Evolutionary conservation across 2,329 filamentous ascomycete species (phyloP), one percentile per base, ranked within the genome.

Genomic region (Neopestalotiopsis rosae): DNA sequence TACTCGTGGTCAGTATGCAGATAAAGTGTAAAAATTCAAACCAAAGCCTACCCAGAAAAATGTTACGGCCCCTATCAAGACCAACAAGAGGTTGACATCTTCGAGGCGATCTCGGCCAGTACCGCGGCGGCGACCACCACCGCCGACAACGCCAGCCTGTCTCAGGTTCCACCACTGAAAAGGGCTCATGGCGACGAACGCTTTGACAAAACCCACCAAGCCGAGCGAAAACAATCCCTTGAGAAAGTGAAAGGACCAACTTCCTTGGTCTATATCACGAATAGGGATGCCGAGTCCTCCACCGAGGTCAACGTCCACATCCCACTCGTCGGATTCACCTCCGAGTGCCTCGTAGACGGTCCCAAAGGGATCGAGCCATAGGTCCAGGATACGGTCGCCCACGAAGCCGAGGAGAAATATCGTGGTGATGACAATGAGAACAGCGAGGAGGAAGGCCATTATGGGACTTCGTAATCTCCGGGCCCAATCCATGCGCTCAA

Each of bases 151-250:
- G 14, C 89, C 89, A 57, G 87, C 88, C 56, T 85, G 85, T 30
- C 94, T 88, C 61, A 97, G 76, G 76, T 93, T 92, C 84, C 90
- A 92, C 88, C 91, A 94, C 67, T 94, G 88, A 83, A 91, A 94
- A 1, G 95, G 90, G 20, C 89, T 91, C 77, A 94, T 84, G 17
- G 90, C 88, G 64, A 97, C 81, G 66, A 97, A 84, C 34, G 92
- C 91, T 80, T 97, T 97, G 68, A 94, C 79, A 70, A 97, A 92
- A 0, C 95, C 95, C 20, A 98, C 83, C 6, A 98, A 83, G 7
- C 96, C 96, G 64, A 98, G 87, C 5, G 94, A 95, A n/a, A 95
- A 91, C 73, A 98, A 86, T 0, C 96, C 96, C 80, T 98, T 98
- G 69, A 92, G 72, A 73, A 98, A 96, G 78, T 99, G 96, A 74